These are phyloP conservation scores for Moniliophthora roreri DNA, from an alignment of 1,284 basidiomycete genomes.

Conservation along the genomic window DNA sequence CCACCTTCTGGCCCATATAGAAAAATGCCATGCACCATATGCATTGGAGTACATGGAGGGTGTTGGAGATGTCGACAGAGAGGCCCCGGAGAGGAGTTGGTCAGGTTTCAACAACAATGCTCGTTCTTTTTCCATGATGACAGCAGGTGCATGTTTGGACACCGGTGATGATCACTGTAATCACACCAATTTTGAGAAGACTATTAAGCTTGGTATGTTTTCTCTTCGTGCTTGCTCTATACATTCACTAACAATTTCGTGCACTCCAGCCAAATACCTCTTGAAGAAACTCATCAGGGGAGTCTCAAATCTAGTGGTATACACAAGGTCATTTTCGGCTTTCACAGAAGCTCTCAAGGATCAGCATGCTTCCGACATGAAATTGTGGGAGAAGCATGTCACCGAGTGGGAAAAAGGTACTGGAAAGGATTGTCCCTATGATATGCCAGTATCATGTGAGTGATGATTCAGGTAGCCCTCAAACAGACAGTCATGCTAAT, in stretches of 20 bases:
- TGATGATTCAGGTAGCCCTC: too few relatives aligned
- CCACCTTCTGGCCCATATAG: conserved; percentile 14
- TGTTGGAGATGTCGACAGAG: conserved; percentile 27
- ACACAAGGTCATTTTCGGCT: neutral
- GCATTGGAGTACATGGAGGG: conserved; percentile 20
- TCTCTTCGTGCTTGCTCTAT: neutral
- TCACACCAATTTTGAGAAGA: conserved; percentile 26
- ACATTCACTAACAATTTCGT: neutral
- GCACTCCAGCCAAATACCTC: neutral
- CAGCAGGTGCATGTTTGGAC: conserved; percentile 25
- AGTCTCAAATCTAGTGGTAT: neutral
- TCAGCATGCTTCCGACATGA: too few relatives aligned
- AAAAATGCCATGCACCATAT: conserved; percentile 11
- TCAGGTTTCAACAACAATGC: conserved; percentile 23
- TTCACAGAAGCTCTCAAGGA: neutral
- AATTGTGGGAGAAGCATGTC: too few relatives aligned
- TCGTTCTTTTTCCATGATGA: conserved; percentile 29
- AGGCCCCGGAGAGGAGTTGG: conserved; percentile 29
- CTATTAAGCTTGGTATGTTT: conserved; percentile 18
- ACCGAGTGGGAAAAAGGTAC: too few relatives aligned
- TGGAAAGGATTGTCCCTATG: too few relatives aligned
- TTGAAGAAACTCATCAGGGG: neutral
- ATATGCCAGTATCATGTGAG: too few relatives aligned
- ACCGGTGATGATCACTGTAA: conserved; percentile 30
- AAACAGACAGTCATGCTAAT: too few relatives aligned